Percentiles rank a stretch among this genome's conserved stretches.
These are phyloP conservation scores for Boletus eberwhitei DNA, from an alignment of 768 basidiomycete species.

Conservation along the genomic window DNA sequence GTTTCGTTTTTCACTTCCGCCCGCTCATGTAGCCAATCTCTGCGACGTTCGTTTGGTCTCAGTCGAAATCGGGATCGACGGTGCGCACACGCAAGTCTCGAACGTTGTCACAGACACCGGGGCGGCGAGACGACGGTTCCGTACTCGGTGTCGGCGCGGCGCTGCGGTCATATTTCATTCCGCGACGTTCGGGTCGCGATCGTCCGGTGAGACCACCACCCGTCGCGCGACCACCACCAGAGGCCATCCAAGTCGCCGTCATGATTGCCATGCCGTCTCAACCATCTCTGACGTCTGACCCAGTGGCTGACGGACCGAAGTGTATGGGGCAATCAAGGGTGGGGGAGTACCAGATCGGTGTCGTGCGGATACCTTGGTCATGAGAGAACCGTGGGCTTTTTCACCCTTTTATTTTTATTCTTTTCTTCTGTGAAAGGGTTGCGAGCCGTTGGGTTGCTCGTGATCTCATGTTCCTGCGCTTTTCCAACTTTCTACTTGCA, in stretches of 20 bases:
- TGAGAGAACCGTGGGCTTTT: background rate
- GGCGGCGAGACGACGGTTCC: background rate
- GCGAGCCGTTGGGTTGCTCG: background rate
- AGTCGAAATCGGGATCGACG: background rate
- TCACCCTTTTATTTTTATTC: background rate
- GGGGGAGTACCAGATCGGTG: conserved; percentile 45
- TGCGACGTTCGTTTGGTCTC: conserved; percentile 19
- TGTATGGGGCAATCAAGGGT: conserved; percentile 10
- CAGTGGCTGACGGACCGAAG: background rate
- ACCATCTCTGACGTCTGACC: background rate
- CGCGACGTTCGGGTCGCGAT: conserved; percentile 1
- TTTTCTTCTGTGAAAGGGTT: background rate
- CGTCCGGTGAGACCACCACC: conserved; percentile 11
- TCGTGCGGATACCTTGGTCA: conserved; percentile 37
- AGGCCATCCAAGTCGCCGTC: conserved; percentile 39
- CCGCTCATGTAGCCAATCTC: conserved; percentile 20
- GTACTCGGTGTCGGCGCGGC: background rate
- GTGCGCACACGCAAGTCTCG: background rate
- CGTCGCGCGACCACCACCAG: conserved; percentile 11
- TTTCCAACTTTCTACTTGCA: background rate
- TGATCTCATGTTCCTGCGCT: background rate
- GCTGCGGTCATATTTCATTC: conserved; percentile 6
- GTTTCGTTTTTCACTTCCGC: background rate
- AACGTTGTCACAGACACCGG: background rate
- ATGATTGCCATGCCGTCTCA: conserved; percentile 47